Base-by-base conservation (phyloP, 305 asterid genomes). In the Fraxinus xanthoxyloides region DNA sequence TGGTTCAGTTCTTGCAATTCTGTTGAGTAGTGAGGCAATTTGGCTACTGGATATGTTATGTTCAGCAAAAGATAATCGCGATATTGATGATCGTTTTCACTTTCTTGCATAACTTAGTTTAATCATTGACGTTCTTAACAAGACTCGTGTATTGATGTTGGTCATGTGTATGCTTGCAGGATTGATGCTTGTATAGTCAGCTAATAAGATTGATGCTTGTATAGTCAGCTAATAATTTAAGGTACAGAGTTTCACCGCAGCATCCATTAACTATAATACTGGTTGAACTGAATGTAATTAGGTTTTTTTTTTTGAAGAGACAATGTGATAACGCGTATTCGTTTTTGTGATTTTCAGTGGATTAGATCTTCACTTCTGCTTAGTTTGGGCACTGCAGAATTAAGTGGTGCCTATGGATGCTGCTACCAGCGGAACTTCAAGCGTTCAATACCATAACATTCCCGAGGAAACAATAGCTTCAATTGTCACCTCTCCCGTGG, bases 361-460 rank as follows among this genome's bases (percentile, higher is more conserved):
- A 84, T 82, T 38, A 78, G 82, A 82, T 31, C 83, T 81, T 86
- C 87, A 21, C 19, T 76, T 82, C 74, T 80, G 87, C 85, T 69
- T 15, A 79, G 83, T 83, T 79, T 70, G 91, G 95, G 96, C 94
- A 90, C 93, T 93, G 92, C 93, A 85, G 76, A 78, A 75, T 51
- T 72, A 79, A 83, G 92, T 85, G 91, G 97, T 92, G 94, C 94
- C 93, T 92, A 94, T 96, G 98, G 99, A 96, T 82, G 94, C 98
- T 85, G 87, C 98, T 3, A 78, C 95, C 15, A 88, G 97, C 87
- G 95, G 87, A 86, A 87, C 95, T 10, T 86, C 96, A n/a, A 92
- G 91, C 63, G 82, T 96, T 85, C 98, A 93, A 78, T 90, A 83
- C 90, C 94, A 86, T 56, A 92, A 88, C 90, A 87, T 90, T 48